Evolutionary conservation across 768 basidiomycete species (phyloP), one percentile per base, ranked within the genome.

Genomic region (Lyophyllum decastes): DNA sequence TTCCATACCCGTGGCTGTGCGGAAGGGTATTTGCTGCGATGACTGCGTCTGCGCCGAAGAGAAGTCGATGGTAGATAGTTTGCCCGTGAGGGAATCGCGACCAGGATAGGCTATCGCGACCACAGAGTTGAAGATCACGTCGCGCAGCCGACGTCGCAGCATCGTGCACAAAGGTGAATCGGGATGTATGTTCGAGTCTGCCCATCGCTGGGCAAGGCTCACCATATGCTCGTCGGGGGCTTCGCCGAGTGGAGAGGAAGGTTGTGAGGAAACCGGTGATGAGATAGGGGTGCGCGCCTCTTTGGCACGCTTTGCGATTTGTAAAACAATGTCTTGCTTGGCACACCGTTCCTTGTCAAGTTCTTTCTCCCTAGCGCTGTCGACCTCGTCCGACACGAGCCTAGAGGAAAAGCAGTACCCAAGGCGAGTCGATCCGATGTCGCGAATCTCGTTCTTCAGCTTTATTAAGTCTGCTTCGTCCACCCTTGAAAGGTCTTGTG

Each of bases 381-480:
- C 59, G 55, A 33, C 43, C 6, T 72, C 65, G 59, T 54, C 63
- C 60, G 64, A 22, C 62, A 63, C 61, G 65, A 53, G 33, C 63
- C 61, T 61, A 43, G 65, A 63, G 46, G 68, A 68, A 71, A 90
- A 85, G 64, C 86, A 87, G 58, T 77, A 76, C 11, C 88, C 90
- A 35, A 89, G 78, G 55, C 82, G 81, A 45, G 79, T 72, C 6
- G 86, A 83, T 11, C 82, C 86, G 52, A 88, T 84, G 66, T 87
- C 88, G 68, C 87, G 82, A 60, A 94, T 84, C 73, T 94, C 92
- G 63, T 80, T 79, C 72, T 92, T 90, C 47, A 94, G 72, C 61
- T 76, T 76, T 59, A 80, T 68, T 59, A 92, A 70, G 40, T 86
- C 84, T 35, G 71, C 72, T 43, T 82, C 82, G 62, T 78, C 81